A percentile compares a stretch with the other conserved stretches of the same genome.
These are phyloP conservation scores for Beauveria varroae DNA, from an alignment of 2,329 filamentous ascomycete species.

Conservation along the genomic window DNA sequence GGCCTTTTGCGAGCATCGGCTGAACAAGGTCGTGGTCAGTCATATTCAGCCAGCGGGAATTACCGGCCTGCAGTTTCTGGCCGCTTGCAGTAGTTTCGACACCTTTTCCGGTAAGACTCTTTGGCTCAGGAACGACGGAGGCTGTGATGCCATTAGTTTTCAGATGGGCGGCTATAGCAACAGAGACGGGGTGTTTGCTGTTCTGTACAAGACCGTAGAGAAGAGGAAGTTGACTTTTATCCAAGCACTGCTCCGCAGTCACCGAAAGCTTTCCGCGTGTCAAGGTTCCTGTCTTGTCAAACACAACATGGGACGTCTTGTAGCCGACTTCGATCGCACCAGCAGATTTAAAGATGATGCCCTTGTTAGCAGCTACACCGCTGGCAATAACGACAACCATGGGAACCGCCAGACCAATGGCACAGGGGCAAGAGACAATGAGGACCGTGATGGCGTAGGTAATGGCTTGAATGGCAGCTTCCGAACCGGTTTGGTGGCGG, in stretches of 20 bases:
- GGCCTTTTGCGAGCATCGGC: slow-evolving; percentile 25
- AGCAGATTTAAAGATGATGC: slow-evolving; percentile 63
- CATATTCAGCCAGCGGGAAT: slow-evolving; percentile 39
- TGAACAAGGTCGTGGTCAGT: slow-evolving; percentile 25
- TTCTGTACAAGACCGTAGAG: slow-evolving; percentile 28
- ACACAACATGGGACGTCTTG: slow-evolving; percentile 58
- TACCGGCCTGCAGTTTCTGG: slow-evolving; percentile 37
- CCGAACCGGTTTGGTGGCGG: slow-evolving; percentile 32
- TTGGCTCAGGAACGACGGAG: slow-evolving; percentile 22
- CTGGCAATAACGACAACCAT: slow-evolving; percentile 70
- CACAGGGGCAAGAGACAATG: slow-evolving; percentile 72
- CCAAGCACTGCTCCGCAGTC: slow-evolving; percentile 14
- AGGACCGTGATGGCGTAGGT: slow-evolving; percentile 67
- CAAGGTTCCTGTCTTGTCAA: slow-evolving; percentile 76
- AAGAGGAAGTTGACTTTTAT: slow-evolving; percentile 9
- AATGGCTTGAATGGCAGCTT: slow-evolving; percentile 51
- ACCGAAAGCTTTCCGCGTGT: slow-evolving; percentile 50
- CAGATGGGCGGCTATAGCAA: slow-evolving; percentile 37
- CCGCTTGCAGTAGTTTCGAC: slow-evolving; percentile 29
- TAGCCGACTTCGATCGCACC: slow-evolving; percentile 55
- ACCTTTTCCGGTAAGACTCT: slow-evolving; percentile 38
- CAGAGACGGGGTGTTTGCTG: slow-evolving; percentile 46
- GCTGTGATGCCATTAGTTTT: slow-evolving; percentile 14
- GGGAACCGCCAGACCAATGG: slow-evolving; percentile 65
- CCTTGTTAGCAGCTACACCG: slow-evolving; percentile 55